Evolutionary conservation across 2,329 filamentous ascomycete species (phyloP), one percentile per base, ranked within the genome.

Genomic region (Cladophialophora exuberans): DNA sequence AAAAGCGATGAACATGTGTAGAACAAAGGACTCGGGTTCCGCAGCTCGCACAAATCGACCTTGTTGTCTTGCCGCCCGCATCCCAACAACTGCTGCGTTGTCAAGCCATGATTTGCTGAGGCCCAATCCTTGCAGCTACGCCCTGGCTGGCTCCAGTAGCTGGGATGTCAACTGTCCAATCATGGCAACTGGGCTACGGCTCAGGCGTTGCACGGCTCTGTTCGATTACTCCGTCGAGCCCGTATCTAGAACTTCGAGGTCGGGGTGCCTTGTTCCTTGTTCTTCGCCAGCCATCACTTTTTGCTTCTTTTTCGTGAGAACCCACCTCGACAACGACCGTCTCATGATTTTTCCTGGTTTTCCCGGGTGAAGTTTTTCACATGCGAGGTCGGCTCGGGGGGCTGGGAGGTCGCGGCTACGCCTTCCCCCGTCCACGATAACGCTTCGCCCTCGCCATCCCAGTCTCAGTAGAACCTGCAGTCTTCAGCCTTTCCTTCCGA

Each of bases 61-160:
- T 28, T 13, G 28, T 42, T 39, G 33, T 25, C 44, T 46, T 54
- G 45, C 50, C 54, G 50, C 49, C 52, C 49, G 33, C 44, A 39
- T 51, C 46, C 58, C 53, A 38, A 53, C 31, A 43, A 45, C 23
- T 61, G 58, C 31, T 61, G 58, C 41, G 58, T 58, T 61, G 58
- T 52, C 58, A 61, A 45, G 47, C 23, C 39, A 38, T 61, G 58
- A 61, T 61, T 61, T 61, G 58, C 42, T 44, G 58, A 58, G 47
- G 36, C 33, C 31, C 20, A 20, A 43, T 31, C 55, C 58, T 44
- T 42, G 45, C 50, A 43, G n/a, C 38, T 25, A 41, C 45, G 26
- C 28, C 35, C 41, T 17, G 18, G 42, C 38, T 20, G 48, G 47
- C 26, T 42, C 53, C 26, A 31, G 52, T 55, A 57, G 52, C 36